These are phyloP conservation scores for Crithidia fasciculata DNA, from an alignment of 208 protist genomes.

Conservation along the genomic window DNA sequence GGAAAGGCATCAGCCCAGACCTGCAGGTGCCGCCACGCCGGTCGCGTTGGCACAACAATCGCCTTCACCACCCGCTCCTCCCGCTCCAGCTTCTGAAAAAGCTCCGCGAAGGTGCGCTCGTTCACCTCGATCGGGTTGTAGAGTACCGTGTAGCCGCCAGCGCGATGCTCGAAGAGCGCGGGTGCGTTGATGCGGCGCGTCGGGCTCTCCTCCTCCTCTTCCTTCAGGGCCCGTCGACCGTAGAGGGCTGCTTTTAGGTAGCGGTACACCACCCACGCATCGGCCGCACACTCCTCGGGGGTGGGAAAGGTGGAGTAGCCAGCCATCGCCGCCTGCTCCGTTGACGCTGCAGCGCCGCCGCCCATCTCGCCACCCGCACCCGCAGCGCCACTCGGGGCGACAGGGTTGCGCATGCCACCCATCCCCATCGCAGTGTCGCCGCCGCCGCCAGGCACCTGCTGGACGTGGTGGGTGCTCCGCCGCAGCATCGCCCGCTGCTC, in stretches of 20 bases:
- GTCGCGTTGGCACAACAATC: constrained; percentile 80
- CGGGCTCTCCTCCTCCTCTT: constrained; percentile 13
- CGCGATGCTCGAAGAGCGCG: constrained; percentile 33
- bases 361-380: background rate
- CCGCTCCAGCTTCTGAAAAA: constrained; percentile 58
- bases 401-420: constrained; percentile 13
- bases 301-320: constrained; percentile 47
- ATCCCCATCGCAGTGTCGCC: constrained; percentile 15
- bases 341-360: background rate
- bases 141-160: constrained; percentile 75
- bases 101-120: constrained; percentile 55
- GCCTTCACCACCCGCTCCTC: constrained; percentile 74
- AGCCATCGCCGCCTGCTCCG: constrained; percentile 6
- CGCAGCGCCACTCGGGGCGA: background rate
- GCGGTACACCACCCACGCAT: constrained; percentile 21
- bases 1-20: constrained; percentile 84
- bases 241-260: constrained; percentile 43
- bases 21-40: constrained; percentile 66
- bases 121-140: constrained; percentile 87
- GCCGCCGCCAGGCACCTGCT: constrained; percentile 13
- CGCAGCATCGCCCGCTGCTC: constrained; percentile 31
- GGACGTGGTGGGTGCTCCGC: constrained; percentile 18
- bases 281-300: constrained; percentile 37
- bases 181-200: constrained; percentile 14
- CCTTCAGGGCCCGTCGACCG: constrained; percentile 21